phyloP scores from a whole-genome alignment of 1,284 basidiomycete species.

The Irpex lacteus region DNA sequence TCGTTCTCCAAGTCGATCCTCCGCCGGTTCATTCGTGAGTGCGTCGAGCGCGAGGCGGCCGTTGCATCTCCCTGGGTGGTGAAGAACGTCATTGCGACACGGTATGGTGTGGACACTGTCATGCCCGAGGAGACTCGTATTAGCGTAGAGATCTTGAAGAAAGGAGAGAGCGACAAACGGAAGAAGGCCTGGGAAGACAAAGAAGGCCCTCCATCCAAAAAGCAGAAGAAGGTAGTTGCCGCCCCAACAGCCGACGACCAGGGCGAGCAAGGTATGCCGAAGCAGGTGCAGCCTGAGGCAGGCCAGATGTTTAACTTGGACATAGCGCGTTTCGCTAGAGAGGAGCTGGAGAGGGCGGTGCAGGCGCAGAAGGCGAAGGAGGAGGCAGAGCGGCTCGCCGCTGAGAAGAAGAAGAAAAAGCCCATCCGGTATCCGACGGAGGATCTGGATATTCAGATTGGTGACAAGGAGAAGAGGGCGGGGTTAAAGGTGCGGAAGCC shows the following conservation, averaged over 20 bases:
- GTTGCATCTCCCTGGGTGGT: conserved; percentile 95
- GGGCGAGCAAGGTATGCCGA: conserved; percentile 48
- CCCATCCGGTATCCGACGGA: conserved; percentile 83
- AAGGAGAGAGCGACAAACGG: conserved; percentile 85
- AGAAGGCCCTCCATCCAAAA: conserved; percentile 74
- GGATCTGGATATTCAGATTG: conserved; percentile 77
- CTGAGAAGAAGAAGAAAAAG: conserved; percentile 85
- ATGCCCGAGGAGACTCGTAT: conserved; percentile 85
- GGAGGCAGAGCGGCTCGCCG: conserved; percentile 65
- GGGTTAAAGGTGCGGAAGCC: conserved; percentile 73
- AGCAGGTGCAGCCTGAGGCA: conserved; percentile 9
- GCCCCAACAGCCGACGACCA: conserved; percentile 48
- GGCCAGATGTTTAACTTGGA: conserved; percentile 25
- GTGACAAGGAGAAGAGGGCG: conserved; percentile 76
- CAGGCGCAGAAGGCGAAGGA: conserved; percentile 65
- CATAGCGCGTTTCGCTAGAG: conserved; percentile 64
- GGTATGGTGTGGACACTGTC: conserved; percentile 79
- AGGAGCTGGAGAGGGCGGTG: conserved; percentile 64
- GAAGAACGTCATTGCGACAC: conserved; percentile 78
- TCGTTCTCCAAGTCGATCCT: conserved; percentile 96
- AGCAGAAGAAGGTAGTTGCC: conserved; percentile 73
- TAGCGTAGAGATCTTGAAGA: conserved; percentile 78
- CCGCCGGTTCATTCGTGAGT: conserved; percentile 93
- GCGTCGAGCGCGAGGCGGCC: conserved; percentile 86
- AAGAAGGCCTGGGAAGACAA: conserved; percentile 87